phyloP scores from a whole-genome alignment of 2,329 filamentous ascomycete genomes.

The Nigrograna mackinnonii region DNA sequence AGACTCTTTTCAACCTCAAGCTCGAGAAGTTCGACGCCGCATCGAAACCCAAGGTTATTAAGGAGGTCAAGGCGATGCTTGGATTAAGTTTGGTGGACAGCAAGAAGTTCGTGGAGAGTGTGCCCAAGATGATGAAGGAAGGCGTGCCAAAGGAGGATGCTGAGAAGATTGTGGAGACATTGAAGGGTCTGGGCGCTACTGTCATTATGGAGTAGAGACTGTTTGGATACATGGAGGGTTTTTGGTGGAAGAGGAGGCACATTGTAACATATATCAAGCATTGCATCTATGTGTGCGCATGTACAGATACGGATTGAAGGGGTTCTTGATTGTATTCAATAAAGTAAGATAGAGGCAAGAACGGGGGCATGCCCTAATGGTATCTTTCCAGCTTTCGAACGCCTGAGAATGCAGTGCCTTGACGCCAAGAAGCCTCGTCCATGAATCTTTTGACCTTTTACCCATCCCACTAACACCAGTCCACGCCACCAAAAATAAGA shows the following conservation, averaged over 20 bases:
- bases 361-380: conserved; percentile 21
- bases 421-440: conserved; percentile 1
- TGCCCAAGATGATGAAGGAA: conserved; percentile 98
- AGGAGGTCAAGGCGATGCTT: conserved; percentile 97
- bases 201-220: conserved; percentile 83
- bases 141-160: conserved; percentile 98
- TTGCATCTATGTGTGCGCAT: no score
- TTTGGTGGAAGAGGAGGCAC: conserved; percentile 7
- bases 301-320: conserved; percentile 39
- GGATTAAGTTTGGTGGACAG: conserved; percentile 96
- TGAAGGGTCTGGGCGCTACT: conserved; percentile 91
- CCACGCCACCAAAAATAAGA: background rate
- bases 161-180: conserved; percentile 93
- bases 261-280: conserved; percentile 19
- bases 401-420: conserved; percentile 24
- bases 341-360: conserved; percentile 21
- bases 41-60: conserved; percentile 98
- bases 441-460: conserved; percentile 1
- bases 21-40: conserved; percentile 84
- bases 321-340: conserved; percentile 33
- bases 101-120: conserved; percentile 99
- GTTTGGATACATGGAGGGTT: conserved; percentile 2
- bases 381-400: conserved; percentile 32
- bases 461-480: no score
- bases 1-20: conserved; percentile 97